phyloP scores from a whole-genome alignment of 78 protist genomes.

The Cavenderia fasciculata region DNA sequence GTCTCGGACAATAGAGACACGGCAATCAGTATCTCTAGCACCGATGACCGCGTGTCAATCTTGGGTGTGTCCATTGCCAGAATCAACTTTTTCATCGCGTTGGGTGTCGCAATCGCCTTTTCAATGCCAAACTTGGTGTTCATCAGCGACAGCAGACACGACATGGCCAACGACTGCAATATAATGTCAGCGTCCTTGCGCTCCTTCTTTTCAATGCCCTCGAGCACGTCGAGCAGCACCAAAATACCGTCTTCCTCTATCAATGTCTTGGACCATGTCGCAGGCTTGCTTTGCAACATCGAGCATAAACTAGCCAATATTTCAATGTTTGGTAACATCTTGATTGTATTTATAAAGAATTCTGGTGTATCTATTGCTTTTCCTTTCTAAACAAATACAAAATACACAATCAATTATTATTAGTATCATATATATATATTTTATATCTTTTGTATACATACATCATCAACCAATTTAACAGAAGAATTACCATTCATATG shows the following conservation, averaged over 20 bases:
- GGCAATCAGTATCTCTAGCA: slow-evolving; percentile 43
- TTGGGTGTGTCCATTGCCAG: slow-evolving; percentile 34
- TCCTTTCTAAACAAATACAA: too few species aligned
- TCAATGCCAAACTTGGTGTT: slow-evolving; percentile 59
- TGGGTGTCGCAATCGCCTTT: slow-evolving; percentile 28
- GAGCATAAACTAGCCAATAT: slow-evolving; percentile 62
- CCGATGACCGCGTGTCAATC: slow-evolving; percentile 41
- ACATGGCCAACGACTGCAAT: slow-evolving; percentile 37
- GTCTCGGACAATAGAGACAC: slow-evolving; percentile 45
- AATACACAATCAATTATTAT: too few species aligned
- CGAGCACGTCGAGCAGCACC: slow-evolving; percentile 29
- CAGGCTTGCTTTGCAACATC: slow-evolving; percentile 20
- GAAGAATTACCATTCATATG: not conserved
- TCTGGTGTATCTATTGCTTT: slow-evolving; percentile 76
- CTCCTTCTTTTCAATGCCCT: slow-evolving; percentile 12
- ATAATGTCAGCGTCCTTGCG: slow-evolving; percentile 24
- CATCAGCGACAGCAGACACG: slow-evolving; percentile 57
- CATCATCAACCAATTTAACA: not conserved
- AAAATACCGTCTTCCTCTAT: slow-evolving; percentile 42
- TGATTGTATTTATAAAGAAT: slow-evolving; percentile 64
- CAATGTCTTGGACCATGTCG: slow-evolving; percentile 54
- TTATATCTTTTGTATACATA: not conserved
- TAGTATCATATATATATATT: too few species aligned
- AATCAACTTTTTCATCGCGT: slow-evolving; percentile 38
- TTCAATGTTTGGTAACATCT: slow-evolving; percentile 56